Conservation (phyloP, 768 basidiomycete genomes). For the Rhodosporidiobolus odoratus region DNA sequence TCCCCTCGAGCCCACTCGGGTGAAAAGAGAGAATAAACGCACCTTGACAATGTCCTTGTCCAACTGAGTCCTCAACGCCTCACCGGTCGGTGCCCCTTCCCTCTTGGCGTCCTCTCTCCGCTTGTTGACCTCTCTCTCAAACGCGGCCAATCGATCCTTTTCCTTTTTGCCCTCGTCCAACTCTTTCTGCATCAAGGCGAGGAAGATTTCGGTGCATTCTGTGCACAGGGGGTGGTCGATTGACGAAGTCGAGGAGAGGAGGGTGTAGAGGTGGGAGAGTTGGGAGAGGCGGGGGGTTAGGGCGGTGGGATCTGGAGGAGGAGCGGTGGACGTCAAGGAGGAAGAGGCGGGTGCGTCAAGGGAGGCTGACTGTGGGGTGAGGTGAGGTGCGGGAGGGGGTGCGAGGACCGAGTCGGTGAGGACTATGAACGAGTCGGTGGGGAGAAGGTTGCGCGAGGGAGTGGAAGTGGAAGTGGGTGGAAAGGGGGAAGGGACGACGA, state of each 20-base stretch:
- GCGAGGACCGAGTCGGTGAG: constrained; percentile 60
- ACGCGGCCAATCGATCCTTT: constrained; percentile 64
- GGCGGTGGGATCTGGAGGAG: constrained; percentile 48
- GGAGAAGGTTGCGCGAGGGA: constrained; percentile 1
- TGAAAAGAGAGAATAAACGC: not conserved
- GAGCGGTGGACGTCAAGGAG: constrained; percentile 44
- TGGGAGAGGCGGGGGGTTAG: constrained; percentile 34
- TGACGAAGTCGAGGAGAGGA: constrained; percentile 45
- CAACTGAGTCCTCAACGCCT: constrained; percentile 55
- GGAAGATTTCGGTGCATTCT: constrained; percentile 81
- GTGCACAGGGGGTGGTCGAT: constrained; percentile 69
- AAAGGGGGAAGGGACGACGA: constrained; percentile 1
- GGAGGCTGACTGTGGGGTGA: constrained; percentile 47
- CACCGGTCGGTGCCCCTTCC: constrained; percentile 1
- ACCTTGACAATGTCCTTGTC: constrained; percentile 68
- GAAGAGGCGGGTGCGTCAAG: constrained; percentile 59
- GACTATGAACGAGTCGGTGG: constrained; percentile 67
- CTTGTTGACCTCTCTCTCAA: constrained; percentile 47
- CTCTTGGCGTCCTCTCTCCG: constrained; percentile 20
- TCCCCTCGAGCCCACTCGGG: not conserved
- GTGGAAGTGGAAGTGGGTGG: not conserved
- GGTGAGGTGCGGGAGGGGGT: constrained; percentile 42
- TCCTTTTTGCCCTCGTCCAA: constrained; percentile 69
- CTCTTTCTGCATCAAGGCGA: constrained; percentile 67
- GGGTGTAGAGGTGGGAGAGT: constrained; percentile 40